Percentiles rank a stretch among this genome's conserved stretches.
These are phyloP conservation scores for Bathelium albidoporum DNA, from an alignment of 495 filamentous ascomycete genomes.

Conservation along the genomic window DNA sequence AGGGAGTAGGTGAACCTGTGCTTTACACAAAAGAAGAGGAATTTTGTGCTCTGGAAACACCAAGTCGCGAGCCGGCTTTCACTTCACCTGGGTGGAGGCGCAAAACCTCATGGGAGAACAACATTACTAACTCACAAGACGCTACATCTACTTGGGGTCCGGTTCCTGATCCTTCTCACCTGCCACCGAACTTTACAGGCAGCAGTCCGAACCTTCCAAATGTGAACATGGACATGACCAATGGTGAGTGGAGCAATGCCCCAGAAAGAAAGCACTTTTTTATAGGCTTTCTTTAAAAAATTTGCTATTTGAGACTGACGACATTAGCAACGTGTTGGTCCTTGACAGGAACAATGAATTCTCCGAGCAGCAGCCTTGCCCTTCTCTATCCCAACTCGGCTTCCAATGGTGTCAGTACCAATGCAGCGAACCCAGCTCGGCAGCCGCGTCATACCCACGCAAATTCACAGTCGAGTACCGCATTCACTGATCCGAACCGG, in stretches of 20 bases:
- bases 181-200: constrained; percentile 24
- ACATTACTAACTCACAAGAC: constrained; percentile 17
- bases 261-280: not conserved
- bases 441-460: not conserved
- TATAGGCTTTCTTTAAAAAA: not conserved
- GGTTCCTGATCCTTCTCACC: constrained; percentile 22
- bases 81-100: constrained; percentile 36
- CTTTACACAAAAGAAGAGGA: constrained; percentile 70
- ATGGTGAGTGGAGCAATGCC: constrained; percentile 14
- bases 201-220: not conserved
- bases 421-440: constrained; percentile 10
- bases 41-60: constrained; percentile 45
- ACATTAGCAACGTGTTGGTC: constrained; percentile 59
- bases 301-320: not conserved
- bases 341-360: constrained; percentile 71
- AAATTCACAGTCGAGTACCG: constrained; percentile 11
- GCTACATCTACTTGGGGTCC: constrained; percentile 18
- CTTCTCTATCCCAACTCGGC: constrained; percentile 52
- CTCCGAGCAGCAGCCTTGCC: constrained; percentile 67
- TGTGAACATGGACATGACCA: constrained; percentile 11
- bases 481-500: constrained; percentile 7
- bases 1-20: constrained; percentile 72
- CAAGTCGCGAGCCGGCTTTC: constrained; percentile 32
- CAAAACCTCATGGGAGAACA: constrained; percentile 26
- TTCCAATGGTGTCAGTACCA: constrained; percentile 19